Base-by-base conservation (phyloP, 441 rosid genomes). In the Pelargonium citronellum region DNA sequence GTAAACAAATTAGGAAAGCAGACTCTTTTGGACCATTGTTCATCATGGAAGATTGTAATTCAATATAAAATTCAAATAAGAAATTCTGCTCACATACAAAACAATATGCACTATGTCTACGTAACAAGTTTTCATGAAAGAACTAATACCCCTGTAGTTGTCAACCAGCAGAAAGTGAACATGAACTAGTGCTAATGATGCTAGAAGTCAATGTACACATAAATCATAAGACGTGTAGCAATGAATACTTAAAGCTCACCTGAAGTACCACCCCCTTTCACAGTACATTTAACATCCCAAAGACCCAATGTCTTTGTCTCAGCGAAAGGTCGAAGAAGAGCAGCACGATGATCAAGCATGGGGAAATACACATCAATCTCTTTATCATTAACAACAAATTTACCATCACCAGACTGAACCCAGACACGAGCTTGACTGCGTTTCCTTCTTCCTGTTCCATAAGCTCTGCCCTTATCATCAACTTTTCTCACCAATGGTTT, bases 221-320 rank as follows among this genome's bases (percentile, higher is more conserved):
- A 44, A 44, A 44, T 11, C 13, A 44, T 44, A 44, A 44, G 49
- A 44, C 3, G 2, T 3, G 12, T 3, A 17, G 1, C 3, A 7
- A 57, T 17, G 62, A 53, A 53, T 4, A 66, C 17, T 39, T 43
- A 12, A 63, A 70, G 47, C 82, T 83, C 74, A 90, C 99, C 97
- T 69, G 97, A 77, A 68, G 83, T 79, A 51, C 99, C 97, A 60
- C 99, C 97, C 46, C 99, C 99, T 84, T 89, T 84, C 58, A 94
- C 99, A 17, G 96, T 90, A 76, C 92, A 91, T 34, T 76, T 79
- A 8, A 91, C 75, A 76, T 94, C 92, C 98, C 97, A 93, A 67
- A 83, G 88, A 39, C 98, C 98, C 81, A 91, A 83, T 58, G 97
- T 91, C 84, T 94, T 90, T n/a, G 96, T 90, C 82, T 94, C 97